Evolutionary conservation across 2,329 filamentous ascomycete species (phyloP), one percentile per base, ranked within the genome.

Genomic region (Colletotrichum lindemuthianum): DNA sequence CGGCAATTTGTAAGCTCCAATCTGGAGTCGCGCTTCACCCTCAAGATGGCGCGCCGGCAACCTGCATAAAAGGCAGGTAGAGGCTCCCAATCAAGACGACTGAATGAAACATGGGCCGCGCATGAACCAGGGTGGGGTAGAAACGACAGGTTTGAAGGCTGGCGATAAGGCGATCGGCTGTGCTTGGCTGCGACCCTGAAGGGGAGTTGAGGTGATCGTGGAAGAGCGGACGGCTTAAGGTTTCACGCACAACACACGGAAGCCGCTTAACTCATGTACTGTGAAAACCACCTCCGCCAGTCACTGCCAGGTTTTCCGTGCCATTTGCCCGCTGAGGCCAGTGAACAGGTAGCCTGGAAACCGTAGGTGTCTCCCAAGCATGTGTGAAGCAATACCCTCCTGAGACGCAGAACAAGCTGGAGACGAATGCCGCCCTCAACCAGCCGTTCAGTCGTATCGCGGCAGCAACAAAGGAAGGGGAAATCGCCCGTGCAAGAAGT

Each of bases 1-100:
- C 73, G 70, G 70, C 74, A 74, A 81, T 81, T 82, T 80, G 78
- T 78, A 77, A 78, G 77, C 74, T 68, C 70, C 75, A 73, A 72
- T 66, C 64, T 69, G 69, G 66, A 70, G 68, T 55, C 53, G 53
- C 53, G 16, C 33, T 69, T 71, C 67, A 67, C 67, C 68, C 68
- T 66, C 61, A 59, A 67, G 56, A 56, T 54, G 47, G 48, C 64
- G 53, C 63, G 65, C 63, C 59, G 68, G 63, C 40, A 65, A 48
- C 51, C 58, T 65, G 63, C 63, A 65, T 65, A 63, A 59, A 50
- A 44, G 15, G 44, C 34, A 52, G 43, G 24, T 48, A 16, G 41
- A 66, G 58, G 64, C 70, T 73, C 69, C 74, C 75, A 77, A 76
- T 76, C 69, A 75, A 43, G 70, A 65, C n/a, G 34, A 44, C 37